Evolutionary conservation across 331 rosid species (phyloP), one percentile per base, ranked within the genome.

Genomic region (Saraca asoca): DNA sequence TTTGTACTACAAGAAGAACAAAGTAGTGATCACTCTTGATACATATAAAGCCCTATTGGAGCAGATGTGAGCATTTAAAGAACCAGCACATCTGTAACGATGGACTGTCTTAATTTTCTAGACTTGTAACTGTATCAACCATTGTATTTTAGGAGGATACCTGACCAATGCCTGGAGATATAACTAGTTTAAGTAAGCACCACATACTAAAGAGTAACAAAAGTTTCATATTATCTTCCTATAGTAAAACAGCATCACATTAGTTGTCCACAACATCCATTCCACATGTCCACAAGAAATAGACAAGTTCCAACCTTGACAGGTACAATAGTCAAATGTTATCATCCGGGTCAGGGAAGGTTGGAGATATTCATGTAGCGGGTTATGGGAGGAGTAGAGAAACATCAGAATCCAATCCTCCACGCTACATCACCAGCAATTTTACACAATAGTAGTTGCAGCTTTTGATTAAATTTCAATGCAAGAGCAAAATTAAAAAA

Each of bases 51-150:
- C 33, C 80, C 79, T 20, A 79, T 80, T 81, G 90, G 85, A 85
- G 77, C 96, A 83, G 85, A 91, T 80, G 77, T 46, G 76, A 74
- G 88, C 83, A 76, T 62, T 33, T 11, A 48, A 57, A 69, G 70
- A 53, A 53, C 39, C 11, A 35, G 49, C 74, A 73, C 85, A 65
- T 81, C 90, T 73, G 88, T 59, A 87, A 83, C 84, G 76, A 85
- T 15, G 81, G 78, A 54, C 79, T 50, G 86, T 0, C 37, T 74
- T 54, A 12, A 54, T 88, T 72, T 91, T 44, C 90, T 88, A 91
- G 90, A 86, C 80, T 51, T 9, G 87, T 79, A 88, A 83, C 90
- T 7, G 90, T 79, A 86, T 75, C 88, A 78, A 65, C 85, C 78
- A 75, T 72, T 1, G 43, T 17, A 43, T 9, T 14, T 38, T 33